Base-by-base conservation (phyloP, 2,329 filamentous ascomycete genomes). In the Diaporthe helianthi region DNA sequence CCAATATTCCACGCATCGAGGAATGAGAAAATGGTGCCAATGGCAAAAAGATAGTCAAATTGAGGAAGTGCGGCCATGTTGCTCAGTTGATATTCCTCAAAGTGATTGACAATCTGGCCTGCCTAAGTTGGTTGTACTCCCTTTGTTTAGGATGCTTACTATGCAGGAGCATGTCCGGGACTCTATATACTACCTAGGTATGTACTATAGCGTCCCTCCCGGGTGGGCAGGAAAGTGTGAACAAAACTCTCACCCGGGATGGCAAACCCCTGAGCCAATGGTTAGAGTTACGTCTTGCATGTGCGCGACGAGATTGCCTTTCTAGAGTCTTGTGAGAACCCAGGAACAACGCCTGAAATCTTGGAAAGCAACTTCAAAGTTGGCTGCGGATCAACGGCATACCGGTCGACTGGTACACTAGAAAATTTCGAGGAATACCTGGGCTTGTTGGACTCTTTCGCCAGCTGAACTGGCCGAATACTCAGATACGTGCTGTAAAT, bases 1-100 rank as follows among this genome's bases (percentile, higher is more conserved):
- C 87, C 87, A 72, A 89, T 90, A 76, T 90, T 90, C 86, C 86
- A 91, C 65, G 88, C 88, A 76, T 90, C 89, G 49, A 91, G 85
- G 76, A 88, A 87, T 70, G 89, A 87, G 78, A 91, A 91, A 70
- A 90, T 84, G 66, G 86, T 87, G 79, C 86, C 88, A 66, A 90
- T 84, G 74, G 86, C 89, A 73, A 90, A 87, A 71, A 90, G 81
- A 76, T 90, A 90, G 78, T 89, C 84, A 72, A 85, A 90, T 74
- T 90, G 83, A 69, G 82, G 80, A 65, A 88, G 77, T 67, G 71
- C 73, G 36, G 78, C 58, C 58, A 47, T 61, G 2, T 33, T 33
- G 41, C 46, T 36, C 6, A 22, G 6, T 47, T 46, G 41, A 7
- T 24, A 5, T 22, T 33, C 12, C 29, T 22, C 4, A n/a, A 10